Evolutionary conservation across 805 yeast species (phyloP).

Genomic region (Yueomyces sinensis): DNA sequence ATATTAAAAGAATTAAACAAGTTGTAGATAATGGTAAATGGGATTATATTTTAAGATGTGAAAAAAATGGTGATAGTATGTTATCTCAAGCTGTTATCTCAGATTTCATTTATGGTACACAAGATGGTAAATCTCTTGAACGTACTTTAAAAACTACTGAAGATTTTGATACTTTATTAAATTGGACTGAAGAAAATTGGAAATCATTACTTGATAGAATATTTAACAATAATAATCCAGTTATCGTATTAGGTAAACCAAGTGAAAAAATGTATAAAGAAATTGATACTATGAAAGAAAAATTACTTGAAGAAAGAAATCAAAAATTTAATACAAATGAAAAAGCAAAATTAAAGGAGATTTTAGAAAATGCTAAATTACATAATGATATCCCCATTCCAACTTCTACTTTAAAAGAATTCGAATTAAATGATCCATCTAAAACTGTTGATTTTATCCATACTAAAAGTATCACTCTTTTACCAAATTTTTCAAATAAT

Average conservation of each 20-base stretch:
- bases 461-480: slow-evolving; percentile 52
- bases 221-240: slow-evolving; percentile 49
- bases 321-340: slow-evolving; percentile 46
- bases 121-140: slow-evolving; percentile 43
- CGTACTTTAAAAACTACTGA: slow-evolving; percentile 39
- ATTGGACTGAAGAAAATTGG: slow-evolving; percentile 67
- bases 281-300: slow-evolving; percentile 37
- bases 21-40: slow-evolving; percentile 52
- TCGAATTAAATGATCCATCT: slow-evolving; percentile 63
- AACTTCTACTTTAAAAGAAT: slow-evolving; percentile 41
- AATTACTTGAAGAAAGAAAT: slow-evolving; percentile 36
- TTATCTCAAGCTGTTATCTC: slow-evolving; percentile 56
- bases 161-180: slow-evolving; percentile 38
- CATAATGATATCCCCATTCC: slow-evolving; percentile 74
- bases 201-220: slow-evolving; percentile 34
- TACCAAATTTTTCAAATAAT: slow-evolving; percentile 28
- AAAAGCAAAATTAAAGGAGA: slow-evolving; percentile 34
- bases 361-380: slow-evolving; percentile 47
- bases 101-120: slow-evolving; percentile 70
- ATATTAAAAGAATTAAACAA: slow-evolving; percentile 52
- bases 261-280: slow-evolving; percentile 38
- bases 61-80: slow-evolving; percentile 41
- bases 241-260: slow-evolving; percentile 60
- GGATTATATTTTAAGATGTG: slow-evolving; percentile 47
- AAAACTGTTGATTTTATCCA: slow-evolving; percentile 54